Evolutionary conservation across 176 grass and related monocot species (phyloP).

Genomic region (Aegilops speltoides): DNA sequence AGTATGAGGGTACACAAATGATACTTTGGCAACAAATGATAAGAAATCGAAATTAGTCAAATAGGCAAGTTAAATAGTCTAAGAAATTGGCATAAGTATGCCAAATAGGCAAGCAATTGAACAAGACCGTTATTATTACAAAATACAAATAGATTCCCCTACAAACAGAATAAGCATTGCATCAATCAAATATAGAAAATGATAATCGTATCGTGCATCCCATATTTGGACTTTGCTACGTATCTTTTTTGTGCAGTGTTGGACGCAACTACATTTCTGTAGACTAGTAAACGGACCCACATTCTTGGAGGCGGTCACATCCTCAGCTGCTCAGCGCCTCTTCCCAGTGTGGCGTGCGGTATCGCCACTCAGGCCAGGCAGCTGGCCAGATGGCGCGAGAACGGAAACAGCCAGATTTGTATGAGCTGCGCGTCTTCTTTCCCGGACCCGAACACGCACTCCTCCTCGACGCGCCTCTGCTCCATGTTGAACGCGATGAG

Average conservation of each 20-base stretch:
- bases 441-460: slow-evolving; percentile 51
- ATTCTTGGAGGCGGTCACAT: not conserved
- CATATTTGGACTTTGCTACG: not conserved
- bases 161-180: not conserved
- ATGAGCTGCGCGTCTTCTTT: slow-evolving; percentile 60
- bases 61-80: not conserved
- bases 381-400: slow-evolving; percentile 61
- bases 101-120: not conserved
- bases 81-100: not conserved
- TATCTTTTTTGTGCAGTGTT: not conserved
- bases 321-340: not conserved
- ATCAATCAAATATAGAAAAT: not conserved
- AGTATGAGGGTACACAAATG: too few species aligned
- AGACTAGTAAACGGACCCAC: not conserved
- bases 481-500: slow-evolving; percentile 59
- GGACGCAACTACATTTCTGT: not conserved
- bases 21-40: not conserved
- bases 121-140: not conserved
- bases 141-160: not conserved
- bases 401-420: slow-evolving; percentile 86
- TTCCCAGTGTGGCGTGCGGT: not conserved
- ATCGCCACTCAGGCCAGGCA: slow-evolving; percentile 43
- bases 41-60: not conserved
- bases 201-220: not conserved
- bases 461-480: slow-evolving; percentile 41